These are phyloP conservation scores for Venturia pyrina DNA, from an alignment of 2,329 filamentous ascomycete genomes.

Conservation along the genomic window DNA sequence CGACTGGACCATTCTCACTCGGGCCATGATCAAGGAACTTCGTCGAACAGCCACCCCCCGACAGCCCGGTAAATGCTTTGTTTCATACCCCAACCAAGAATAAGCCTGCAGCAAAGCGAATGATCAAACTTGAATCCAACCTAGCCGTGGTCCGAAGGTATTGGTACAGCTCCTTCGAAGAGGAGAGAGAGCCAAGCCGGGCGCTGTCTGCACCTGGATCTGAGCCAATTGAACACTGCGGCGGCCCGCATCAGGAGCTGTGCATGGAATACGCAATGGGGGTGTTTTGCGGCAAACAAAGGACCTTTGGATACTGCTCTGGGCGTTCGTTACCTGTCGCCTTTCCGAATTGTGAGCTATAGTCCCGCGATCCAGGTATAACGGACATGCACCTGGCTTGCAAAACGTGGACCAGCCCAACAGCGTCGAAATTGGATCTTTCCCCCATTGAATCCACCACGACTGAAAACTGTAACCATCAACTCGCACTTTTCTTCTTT, in stretches of 20 bases:
- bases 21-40: not conserved
- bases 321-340: slow-evolving; percentile 7
- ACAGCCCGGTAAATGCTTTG: slow-evolving; percentile 12
- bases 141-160: slow-evolving; percentile 10
- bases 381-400: not conserved
- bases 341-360: not conserved
- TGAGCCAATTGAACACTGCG: slow-evolving; percentile 8
- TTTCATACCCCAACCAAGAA: slow-evolving; percentile 13
- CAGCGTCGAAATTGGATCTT: not conserved
- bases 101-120: slow-evolving; percentile 9
- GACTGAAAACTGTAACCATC: slow-evolving; percentile 1
- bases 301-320: not conserved
- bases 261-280: slow-evolving; percentile 4
- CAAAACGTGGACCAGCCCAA: not conserved
- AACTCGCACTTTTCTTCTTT: not conserved
- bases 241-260: slow-evolving; percentile 4
- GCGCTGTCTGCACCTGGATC: slow-evolving; percentile 5
- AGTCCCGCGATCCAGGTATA: slow-evolving; percentile 6
- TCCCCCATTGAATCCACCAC: not conserved
- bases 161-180: slow-evolving; percentile 9
- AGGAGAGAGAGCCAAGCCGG: slow-evolving; percentile 3
- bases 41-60: slow-evolving; percentile 3
- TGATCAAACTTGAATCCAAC: slow-evolving; percentile 10
- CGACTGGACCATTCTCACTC: not conserved
- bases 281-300: slow-evolving; percentile 1